A percentile compares a stretch with the other conserved stretches of the same genome.
Evolutionary conservation across 2,329 filamentous ascomycete species (phyloP).

Genomic region (Trichoderma cornu-damae): DNA sequence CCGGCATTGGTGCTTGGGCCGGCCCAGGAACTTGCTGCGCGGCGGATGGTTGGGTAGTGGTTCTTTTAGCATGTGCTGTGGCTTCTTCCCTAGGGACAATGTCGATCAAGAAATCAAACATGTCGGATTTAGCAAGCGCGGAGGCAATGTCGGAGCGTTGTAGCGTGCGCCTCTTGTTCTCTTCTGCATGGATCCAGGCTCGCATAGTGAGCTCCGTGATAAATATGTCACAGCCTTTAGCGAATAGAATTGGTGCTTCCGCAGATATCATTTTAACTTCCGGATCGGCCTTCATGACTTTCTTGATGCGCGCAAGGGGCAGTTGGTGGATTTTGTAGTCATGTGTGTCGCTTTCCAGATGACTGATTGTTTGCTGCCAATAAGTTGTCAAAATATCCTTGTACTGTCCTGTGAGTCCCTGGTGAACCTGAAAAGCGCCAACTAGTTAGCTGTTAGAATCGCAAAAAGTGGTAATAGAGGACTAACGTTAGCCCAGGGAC

Average conservation of each 20-base stretch:
- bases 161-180: conserved; percentile 94
- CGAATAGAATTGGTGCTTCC: conserved; percentile 94
- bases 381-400: conserved; percentile 98
- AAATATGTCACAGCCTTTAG: conserved; percentile 98
- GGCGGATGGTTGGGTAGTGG: conserved; percentile 47
- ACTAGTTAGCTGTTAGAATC: background rate
- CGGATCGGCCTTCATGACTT: conserved; percentile 99
- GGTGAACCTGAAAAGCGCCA: conserved; percentile 64
- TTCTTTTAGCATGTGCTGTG: conserved; percentile 74
- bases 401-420: conserved; percentile 86
- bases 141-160: conserved; percentile 96
- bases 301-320: conserved; percentile 96
- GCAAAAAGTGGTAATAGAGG: background rate
- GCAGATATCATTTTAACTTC: conserved; percentile 99
- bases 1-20: conserved; percentile 49
- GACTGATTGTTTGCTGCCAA: conserved; percentile 97
- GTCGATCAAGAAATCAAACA: conserved; percentile 99
- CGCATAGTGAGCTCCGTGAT: conserved; percentile 99
- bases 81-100: conserved; percentile 97
- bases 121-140: conserved; percentile 92
- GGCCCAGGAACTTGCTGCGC: conserved; percentile 44
- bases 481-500: conserved; percentile 88
- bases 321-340: conserved; percentile 99
- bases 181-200: conserved; percentile 98
- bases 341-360: conserved; percentile 89